phyloP scores from a whole-genome alignment of 192 early-diverging fungal genomes.

The Backusella westeae region DNA sequence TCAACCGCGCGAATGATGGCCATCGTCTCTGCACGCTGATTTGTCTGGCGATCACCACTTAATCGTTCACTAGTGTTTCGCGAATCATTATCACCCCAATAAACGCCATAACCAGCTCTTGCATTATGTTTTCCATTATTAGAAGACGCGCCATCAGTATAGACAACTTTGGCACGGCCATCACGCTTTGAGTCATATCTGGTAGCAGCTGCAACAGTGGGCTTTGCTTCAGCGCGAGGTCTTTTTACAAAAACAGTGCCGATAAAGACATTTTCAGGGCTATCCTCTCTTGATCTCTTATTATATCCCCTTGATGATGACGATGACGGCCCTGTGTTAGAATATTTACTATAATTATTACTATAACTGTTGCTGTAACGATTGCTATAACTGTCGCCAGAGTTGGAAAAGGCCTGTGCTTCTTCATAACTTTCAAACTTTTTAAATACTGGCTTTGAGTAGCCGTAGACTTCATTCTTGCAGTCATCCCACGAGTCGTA shows the following conservation, averaged over 20 bases:
- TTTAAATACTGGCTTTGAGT: slow-evolving; percentile 58
- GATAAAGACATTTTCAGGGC: neutral
- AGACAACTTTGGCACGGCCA: slow-evolving; percentile 43
- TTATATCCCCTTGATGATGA: no score
- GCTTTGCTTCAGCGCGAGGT: neutral
- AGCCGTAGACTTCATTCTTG: slow-evolving; percentile 49
- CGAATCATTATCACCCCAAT: slow-evolving; percentile 69
- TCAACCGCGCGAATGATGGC: slow-evolving; percentile 59
- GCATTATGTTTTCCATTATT: slow-evolving; percentile 67
- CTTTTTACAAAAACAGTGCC: neutral
- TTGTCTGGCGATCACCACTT: slow-evolving; percentile 55
- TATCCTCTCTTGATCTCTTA: neutral
- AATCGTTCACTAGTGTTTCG: slow-evolving; percentile 62
- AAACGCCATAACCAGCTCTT: slow-evolving; percentile 83
- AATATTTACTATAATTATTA: no score
- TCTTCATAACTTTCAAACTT: slow-evolving; percentile 55
- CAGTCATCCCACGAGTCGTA: slow-evolving; percentile 56
- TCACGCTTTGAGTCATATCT: neutral
- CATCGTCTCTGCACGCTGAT: slow-evolving; percentile 72
- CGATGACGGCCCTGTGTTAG: no score
- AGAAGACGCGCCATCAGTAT: slow-evolving; percentile 81
- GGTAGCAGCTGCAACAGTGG: no score
- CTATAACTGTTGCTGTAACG: no score
- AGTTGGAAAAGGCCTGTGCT: slow-evolving; percentile 49
- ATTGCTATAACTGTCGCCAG: neutral